Evolutionary conservation across 768 basidiomycete species (phyloP).

Genomic region (Rhodotorula toruloides): DNA sequence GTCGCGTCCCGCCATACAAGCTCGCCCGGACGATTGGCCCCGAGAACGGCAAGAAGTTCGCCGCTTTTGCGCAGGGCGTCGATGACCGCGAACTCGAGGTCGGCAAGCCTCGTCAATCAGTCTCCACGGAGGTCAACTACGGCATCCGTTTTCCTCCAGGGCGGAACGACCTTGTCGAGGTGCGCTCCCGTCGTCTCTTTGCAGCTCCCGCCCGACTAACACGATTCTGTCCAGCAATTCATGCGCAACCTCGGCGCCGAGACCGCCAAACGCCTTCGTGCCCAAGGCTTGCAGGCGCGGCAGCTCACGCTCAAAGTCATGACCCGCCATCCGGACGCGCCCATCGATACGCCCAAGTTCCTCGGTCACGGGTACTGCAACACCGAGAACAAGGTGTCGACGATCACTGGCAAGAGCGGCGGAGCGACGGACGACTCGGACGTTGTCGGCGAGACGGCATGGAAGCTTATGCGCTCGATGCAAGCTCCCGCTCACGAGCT

Average conservation of each 20-base stretch:
- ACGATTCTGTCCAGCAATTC: conserved; percentile 49
- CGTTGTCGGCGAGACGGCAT: conserved; percentile 69
- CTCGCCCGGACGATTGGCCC: conserved; percentile 72
- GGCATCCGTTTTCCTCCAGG: conserved; percentile 81
- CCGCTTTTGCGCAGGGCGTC: conserved; percentile 73
- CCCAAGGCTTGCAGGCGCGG: conserved; percentile 63
- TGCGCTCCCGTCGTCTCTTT: conserved; percentile 17
- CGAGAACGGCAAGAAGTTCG: conserved; percentile 75
- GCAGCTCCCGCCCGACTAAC: background rate
- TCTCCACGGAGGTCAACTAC: conserved; percentile 93
- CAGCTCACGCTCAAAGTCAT: conserved; percentile 80
- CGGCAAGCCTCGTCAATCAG: conserved; percentile 79
- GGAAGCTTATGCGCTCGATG: conserved; percentile 66
- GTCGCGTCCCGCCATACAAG: conserved; percentile 43
- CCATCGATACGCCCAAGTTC: conserved; percentile 86
- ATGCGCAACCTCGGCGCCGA: conserved; percentile 70
- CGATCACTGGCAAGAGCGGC: conserved; percentile 52
- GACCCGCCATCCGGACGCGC: conserved; percentile 77
- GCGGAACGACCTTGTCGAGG: conserved; percentile 65
- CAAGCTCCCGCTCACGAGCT: conserved; percentile 76
- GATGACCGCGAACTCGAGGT: conserved; percentile 74
- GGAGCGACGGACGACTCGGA: conserved; percentile 66
- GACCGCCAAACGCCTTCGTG: conserved; percentile 65
- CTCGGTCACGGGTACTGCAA: conserved; percentile 85
- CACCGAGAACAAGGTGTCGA: conserved; percentile 64